A percentile compares a stretch with the other conserved stretches of the same genome.
Evolutionary conservation across 805 yeast species (phyloP).

Genomic region (Candida insectorum): DNA sequence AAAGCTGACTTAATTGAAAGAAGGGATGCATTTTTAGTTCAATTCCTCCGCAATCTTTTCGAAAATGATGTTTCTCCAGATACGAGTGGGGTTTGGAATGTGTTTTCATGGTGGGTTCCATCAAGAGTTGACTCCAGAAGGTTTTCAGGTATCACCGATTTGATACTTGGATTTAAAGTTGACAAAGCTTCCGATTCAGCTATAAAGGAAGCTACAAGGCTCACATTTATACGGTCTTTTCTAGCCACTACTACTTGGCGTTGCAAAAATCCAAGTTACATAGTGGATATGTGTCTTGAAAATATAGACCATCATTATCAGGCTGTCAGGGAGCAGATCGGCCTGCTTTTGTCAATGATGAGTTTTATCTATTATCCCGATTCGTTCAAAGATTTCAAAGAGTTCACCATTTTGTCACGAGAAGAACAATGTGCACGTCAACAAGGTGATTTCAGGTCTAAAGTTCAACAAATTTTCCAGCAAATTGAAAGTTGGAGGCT

Average conservation of each 20-base stretch:
- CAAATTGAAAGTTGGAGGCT: constrained; percentile 41
- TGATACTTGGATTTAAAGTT: constrained; percentile 45
- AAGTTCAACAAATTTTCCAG: constrained; percentile 39
- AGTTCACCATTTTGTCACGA: constrained; percentile 24
- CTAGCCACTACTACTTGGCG: constrained; percentile 53
- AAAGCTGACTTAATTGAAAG: constrained; percentile 23
- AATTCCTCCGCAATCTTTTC: constrained; percentile 45
- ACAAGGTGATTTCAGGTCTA: constrained; percentile 11
- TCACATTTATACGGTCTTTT: constrained; percentile 52
- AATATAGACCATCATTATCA: constrained; percentile 66
- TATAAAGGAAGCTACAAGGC: constrained; percentile 58
- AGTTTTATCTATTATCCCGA: constrained; percentile 42
- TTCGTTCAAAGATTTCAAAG: constrained; percentile 33
- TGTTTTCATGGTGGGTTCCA: constrained; percentile 73
- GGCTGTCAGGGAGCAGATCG: constrained; percentile 66
- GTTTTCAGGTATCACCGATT: constrained; percentile 47
- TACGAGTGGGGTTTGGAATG: constrained; percentile 67
- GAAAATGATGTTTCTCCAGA: constrained; percentile 69
- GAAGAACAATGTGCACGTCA: constrained; percentile 22
- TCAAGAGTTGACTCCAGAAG: constrained; percentile 66
- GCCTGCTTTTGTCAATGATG: constrained; percentile 52
- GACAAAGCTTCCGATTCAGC: constrained; percentile 57
- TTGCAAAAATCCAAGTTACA: constrained; percentile 45
- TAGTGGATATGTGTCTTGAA: constrained; percentile 42
- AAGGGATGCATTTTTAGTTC: constrained; percentile 46